Percentiles rank a stretch among this genome's conserved stretches.
phyloP scores from a whole-genome alignment of 495 filamentous ascomycete species.

The Daldinia caldariorum region DNA sequence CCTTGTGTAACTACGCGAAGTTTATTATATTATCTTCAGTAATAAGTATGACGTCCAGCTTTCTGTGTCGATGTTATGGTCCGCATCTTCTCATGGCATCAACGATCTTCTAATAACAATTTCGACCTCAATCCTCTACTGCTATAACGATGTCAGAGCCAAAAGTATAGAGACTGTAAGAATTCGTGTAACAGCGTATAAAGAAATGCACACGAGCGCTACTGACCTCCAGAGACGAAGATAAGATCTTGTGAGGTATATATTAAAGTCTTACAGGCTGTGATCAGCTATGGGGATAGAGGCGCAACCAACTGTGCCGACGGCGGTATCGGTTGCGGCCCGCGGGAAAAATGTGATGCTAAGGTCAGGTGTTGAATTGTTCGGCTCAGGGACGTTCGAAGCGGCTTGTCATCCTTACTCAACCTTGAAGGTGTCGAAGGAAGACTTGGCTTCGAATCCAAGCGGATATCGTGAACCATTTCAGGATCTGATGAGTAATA shows the following conservation, averaged over 20 bases:
- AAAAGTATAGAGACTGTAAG: neutral
- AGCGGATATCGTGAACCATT: neutral
- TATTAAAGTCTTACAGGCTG: neutral
- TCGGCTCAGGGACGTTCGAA: no score
- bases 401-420: neutral
- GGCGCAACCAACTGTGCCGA: neutral
- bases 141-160: no score
- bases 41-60: neutral
- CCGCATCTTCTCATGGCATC: no score
- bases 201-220: constrained; percentile 24
- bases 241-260: neutral
- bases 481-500: neutral
- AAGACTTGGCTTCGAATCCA: neutral
- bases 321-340: neutral
- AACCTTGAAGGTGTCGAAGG: neutral
- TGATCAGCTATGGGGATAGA: neutral
- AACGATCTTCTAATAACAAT: constrained; percentile 14
- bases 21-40: neutral
- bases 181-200: constrained; percentile 40
- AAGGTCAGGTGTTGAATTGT: neutral
- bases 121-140: neutral
- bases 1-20: no score
- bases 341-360: neutral
- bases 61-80: constrained; percentile 33
- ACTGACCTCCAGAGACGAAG: constrained; percentile 31